Evolutionary conservation across 2,329 filamentous ascomycete species (phyloP), one percentile per base, ranked within the genome.

Genomic region (Diaporthe caulivora): DNA sequence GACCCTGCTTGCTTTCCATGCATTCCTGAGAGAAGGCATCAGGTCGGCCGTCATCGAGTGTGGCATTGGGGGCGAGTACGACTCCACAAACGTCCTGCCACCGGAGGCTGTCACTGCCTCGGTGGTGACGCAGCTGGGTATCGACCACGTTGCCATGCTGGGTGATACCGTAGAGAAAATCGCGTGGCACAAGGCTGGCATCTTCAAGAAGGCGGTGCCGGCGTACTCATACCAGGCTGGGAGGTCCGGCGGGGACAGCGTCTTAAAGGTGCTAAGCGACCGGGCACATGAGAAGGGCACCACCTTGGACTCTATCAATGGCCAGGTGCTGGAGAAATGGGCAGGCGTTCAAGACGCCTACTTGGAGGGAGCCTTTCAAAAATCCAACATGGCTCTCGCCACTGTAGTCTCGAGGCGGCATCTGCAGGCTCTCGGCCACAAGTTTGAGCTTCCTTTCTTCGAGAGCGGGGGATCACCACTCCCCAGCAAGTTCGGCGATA

Each of bases 51-150:
- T 98, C 13, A 88, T 98, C 44, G 97, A 99, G 83, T 97, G 95
- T 79, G 97, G 97, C 0, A 97, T 98, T 76, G 97, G 97, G 21
- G 97, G 95, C 64, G 94, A 98, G 83, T 95, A 95, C 79, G 96
- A 98, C 80, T 93, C 93, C 37, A 99, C 97, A 13, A 98, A 98
- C 79, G 89, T 98, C 29, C 83, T 99, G 8, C 86, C 87, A 0
- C 71, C 84, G 0, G 86, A 88, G 15, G 87, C 89, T 17, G 93
- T 95, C 1, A 92, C 90, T 9, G 92, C 92, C 1, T 89, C 91
- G 1, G 93, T 93, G 0, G 91, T 98, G 49, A 92, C 95, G 26
- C 95, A 92, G 78, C 82, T 98, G 55, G 95, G 94, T 4, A 93
- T 98, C 74, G 95, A 98, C 78, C 95, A 98, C 82, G 91, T 93